Base-by-base conservation (phyloP, 1,284 basidiomycete genomes). In the Singerocomus inundabilis region DNA sequence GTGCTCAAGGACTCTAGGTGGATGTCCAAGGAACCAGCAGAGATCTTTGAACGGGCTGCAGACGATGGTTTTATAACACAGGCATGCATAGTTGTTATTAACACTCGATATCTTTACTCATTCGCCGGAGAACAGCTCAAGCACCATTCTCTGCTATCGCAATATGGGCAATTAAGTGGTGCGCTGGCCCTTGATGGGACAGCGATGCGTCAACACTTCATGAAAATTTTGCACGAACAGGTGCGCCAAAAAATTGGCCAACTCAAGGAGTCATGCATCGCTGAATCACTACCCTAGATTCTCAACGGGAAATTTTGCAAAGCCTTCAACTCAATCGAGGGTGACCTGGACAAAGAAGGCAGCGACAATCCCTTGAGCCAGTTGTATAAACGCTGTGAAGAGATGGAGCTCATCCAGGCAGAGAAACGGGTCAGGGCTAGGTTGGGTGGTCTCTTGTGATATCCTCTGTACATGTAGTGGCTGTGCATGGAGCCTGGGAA, bases 11-110 rank as follows among this genome's bases (percentile, higher is more conserved):
- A 26, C 8, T 49, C 30, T 47, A 84, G 81, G 80, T 83, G 82
- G 82, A 84, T 84, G 81, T 84, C 82, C 28, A 84, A 83, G 58
- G 82, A 84, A 57, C 82, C 82, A 3, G 81, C 82, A n/a, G 82
- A 84, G 56, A 83, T 84, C 39, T 85, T 85, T 61, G 82, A 84
- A 62, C 71, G 80, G 26, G 81, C 82, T 8, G 82, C 82, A 2
- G 82, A 84, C 53, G 81, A 84, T 37, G 82, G 82, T 15, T 83
- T 84, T 62, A 77, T 84, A 46, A 64, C 62, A 24, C 82, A 83
- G 68, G 80, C 75, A 46, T 30, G 55, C 49, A 12, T 15, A 41
- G 8, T 42, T 18, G 28, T 32, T 24, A 28, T 32, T 24, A 28
- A 15, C 11, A 21, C 6, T 9, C 24, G 6, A 38, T 38, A 21